These are phyloP conservation scores for Hymenoscyphus scutula DNA, from an alignment of 2,329 filamentous ascomycete genomes.

Conservation along the genomic window DNA sequence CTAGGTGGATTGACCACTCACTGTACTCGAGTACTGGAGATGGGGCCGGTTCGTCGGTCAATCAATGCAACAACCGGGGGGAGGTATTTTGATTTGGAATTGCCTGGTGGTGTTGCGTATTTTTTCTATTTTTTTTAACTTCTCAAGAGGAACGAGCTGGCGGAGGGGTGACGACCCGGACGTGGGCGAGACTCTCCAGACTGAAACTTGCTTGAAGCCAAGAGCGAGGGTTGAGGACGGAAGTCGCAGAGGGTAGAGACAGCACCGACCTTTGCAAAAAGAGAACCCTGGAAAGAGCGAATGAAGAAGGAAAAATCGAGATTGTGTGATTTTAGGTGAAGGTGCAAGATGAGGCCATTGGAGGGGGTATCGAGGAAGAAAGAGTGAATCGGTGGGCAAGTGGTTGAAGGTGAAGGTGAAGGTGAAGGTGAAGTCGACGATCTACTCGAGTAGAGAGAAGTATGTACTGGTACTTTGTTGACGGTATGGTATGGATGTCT, in stretches of 20 bases:
- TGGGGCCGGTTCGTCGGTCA: neutral
- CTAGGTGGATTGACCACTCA: neutral
- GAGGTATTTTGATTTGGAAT: neutral
- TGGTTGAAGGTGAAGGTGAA: too few species aligned
- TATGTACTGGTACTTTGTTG: too few species aligned
- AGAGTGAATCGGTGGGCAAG: neutral
- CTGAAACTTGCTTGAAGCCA: slow-evolving; percentile 22
- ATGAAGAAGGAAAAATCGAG: neutral
- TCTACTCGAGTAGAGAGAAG: neutral
- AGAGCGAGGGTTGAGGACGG: slow-evolving; percentile 16
- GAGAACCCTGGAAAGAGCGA: neutral
- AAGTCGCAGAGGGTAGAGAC: slow-evolving; percentile 6
- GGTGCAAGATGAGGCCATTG: neutral
- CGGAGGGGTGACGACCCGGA: slow-evolving; percentile 21
- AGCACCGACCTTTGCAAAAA: neutral
- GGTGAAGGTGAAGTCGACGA: neutral
- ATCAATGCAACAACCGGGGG: neutral
- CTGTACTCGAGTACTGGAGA: too few species aligned
- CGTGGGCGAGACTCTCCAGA: slow-evolving; percentile 19
- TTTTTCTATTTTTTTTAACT: slow-evolving; percentile 1
- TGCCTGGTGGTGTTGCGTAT: neutral
- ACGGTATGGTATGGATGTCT: too few species aligned
- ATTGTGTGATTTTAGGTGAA: neutral
- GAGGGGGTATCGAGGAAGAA: neutral
- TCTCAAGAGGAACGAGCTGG: slow-evolving; percentile 12